These are phyloP conservation scores for Discostella stelligera DNA, from an alignment of 352 stramenopile species.

Conservation along the genomic window DNA sequence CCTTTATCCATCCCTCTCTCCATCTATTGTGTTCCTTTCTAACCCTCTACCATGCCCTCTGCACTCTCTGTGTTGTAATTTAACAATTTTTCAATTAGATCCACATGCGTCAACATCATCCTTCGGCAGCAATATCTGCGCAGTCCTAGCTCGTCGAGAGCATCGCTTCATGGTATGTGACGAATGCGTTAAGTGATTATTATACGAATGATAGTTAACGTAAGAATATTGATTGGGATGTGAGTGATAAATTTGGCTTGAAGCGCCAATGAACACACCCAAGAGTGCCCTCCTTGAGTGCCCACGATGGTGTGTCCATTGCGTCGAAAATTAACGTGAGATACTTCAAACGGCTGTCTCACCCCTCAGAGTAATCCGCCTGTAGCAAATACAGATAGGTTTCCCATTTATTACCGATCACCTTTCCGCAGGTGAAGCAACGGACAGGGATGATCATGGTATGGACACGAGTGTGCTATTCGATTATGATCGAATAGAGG, in stretches of 20 bases:
- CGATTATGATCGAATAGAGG: not conserved
- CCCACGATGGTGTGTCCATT: no score
- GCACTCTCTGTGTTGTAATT: constrained; percentile 96
- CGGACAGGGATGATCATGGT: constrained; percentile 98
- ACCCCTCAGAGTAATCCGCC: constrained; percentile 94
- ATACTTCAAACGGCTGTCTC: constrained; percentile 30
- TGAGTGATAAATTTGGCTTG: not conserved
- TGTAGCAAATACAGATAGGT: constrained; percentile 96
- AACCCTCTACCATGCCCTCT: constrained; percentile 40
- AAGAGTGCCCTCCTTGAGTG: no score
- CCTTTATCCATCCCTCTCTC: not conserved
- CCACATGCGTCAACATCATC: constrained; percentile 99
- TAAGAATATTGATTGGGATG: constrained; percentile 1
- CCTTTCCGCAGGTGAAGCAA: constrained; percentile 99
- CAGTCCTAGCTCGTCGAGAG: constrained; percentile 96
- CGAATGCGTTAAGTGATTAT: no score
- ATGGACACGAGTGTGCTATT: no score
- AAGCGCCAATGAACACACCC: not conserved
- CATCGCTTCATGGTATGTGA: constrained; percentile 82
- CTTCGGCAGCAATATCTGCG: constrained; percentile 98
- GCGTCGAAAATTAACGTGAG: no score
- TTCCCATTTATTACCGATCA: constrained; percentile 99
- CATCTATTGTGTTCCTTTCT: not conserved
- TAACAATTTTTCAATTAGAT: constrained; percentile 99
- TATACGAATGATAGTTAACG: not conserved